Conservation (phyloP, 345 rosid genomes). For the Eucalyptus erythrocorys region DNA sequence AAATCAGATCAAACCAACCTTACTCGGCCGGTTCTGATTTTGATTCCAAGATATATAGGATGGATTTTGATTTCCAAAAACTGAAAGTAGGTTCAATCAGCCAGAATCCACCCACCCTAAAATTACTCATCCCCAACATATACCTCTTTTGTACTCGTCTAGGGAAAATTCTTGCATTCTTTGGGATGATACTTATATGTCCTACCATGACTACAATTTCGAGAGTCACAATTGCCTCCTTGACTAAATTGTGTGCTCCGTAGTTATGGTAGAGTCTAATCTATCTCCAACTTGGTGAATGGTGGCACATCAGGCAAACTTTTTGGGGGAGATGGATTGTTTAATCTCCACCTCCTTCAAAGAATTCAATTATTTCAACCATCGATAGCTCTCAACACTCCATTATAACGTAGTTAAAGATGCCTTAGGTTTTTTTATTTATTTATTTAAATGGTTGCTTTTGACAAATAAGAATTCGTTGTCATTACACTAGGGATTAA, state of each 20-base stretch:
- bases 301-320: background rate
- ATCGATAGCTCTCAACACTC: background rate
- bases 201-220: too few species aligned
- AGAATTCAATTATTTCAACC: background rate
- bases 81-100: accelerated
- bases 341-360: background rate
- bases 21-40: background rate
- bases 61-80: background rate
- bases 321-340: background rate
- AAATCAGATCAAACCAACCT: background rate
- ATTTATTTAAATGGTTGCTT: background rate
- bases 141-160: background rate
- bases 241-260: too few species aligned
- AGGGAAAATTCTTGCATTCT: too few species aligned
- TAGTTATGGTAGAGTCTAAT: too few species aligned
- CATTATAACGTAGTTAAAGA: background rate
- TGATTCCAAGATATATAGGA: background rate
- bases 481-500: background rate
- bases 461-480: background rate
- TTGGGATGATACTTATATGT: too few species aligned
- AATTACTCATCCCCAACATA: background rate
- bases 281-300: too few species aligned
- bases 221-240: too few species aligned
- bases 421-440: background rate
- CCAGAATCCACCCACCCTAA: background rate